Evolutionary conservation across 129 eudicot genomes (phyloP), one percentile per base, ranked within the genome.

Genomic region (Erigeron canadensis): DNA sequence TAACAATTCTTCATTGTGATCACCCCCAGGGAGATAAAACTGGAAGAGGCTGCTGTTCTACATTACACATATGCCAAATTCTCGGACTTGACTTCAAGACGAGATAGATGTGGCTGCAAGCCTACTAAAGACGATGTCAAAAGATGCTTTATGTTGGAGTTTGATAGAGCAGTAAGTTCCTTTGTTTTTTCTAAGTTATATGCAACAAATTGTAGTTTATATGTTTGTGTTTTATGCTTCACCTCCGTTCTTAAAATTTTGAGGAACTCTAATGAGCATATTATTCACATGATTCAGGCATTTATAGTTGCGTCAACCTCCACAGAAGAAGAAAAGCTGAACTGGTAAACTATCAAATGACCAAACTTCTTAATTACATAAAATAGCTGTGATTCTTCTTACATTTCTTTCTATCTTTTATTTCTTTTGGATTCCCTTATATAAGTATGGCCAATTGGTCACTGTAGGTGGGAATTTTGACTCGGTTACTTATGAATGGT

Each of bases 91-190:
- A 94, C 98, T 62, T 94, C 98, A 67, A 73, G 98, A 76, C 79
- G 97, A 61, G 97, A 94, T 87, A 76, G 98, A 64, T 94, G 98
- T 83, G 90, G 92, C 72, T 94, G 98, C 75, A 94, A 94, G 84
- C 98, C 98, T 75, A 89, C 96, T 8, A 87, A 92, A 73, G 98
- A 89, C 19, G 98, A 89, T 70, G 96, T 87, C 71, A 89, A 89
- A 75, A 82, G 98, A 81, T 92, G 98, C 80, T 86, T 92, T 80
- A 92, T 92, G 98, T 80, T 92, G 75, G 96, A 92, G 57, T 94
- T 94, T 73, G 98, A 94, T 76, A 81, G 97, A 89, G 73, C 92
- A 34, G 98, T 94, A 75, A 87, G 98, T 86, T 50, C 4, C 18
- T 65, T 66, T 12, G 37, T 51, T 63, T 44, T 42, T 23, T 15